Percentiles rank a stretch among this genome's conserved stretches.
phyloP scores from a whole-genome alignment of 129 eudicot genomes.

The Erigeron canadensis region DNA sequence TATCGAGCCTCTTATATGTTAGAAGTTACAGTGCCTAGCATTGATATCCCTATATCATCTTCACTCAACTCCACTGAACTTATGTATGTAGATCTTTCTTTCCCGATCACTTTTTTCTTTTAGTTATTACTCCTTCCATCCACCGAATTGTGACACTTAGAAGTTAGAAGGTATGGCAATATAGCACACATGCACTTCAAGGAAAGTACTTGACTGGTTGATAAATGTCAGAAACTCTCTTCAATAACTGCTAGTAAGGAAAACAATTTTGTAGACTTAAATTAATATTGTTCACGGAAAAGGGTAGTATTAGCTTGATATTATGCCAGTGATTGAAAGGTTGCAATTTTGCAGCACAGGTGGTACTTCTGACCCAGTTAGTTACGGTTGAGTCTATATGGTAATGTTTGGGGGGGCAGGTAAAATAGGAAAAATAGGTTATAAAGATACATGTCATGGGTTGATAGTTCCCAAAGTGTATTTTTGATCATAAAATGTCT shows the following conservation, averaged over 20 bases:
- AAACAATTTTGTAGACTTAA: not conserved
- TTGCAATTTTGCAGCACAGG: not conserved
- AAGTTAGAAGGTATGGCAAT: not conserved
- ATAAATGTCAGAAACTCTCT: not conserved
- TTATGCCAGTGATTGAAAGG: conserved; percentile 1
- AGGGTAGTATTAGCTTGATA: not conserved
- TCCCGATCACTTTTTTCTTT: not conserved
- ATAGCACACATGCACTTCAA: not conserved
- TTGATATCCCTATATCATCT: conserved; percentile 20
- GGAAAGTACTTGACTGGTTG: too few relatives aligned
- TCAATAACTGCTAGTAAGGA: not conserved
- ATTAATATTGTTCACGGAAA: not conserved
- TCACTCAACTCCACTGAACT: conserved; percentile 21
- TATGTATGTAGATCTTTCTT: conserved; percentile 24
- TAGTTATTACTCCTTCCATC: conserved; percentile 8
- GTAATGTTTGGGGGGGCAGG: not conserved
- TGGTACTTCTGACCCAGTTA: not conserved
- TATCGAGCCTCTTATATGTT: conserved; percentile 33
- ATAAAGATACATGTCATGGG: too few relatives aligned
- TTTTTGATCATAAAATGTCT: too few relatives aligned
- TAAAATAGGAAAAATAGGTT: too few relatives aligned
- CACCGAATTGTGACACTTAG: not conserved
- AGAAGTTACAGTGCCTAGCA: conserved; percentile 39
- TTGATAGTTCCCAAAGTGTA: too few relatives aligned
- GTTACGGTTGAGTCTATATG: not conserved